Evolutionary conservation across 306 rosid genomes (phyloP).

Genomic region (Dryas drummondii): DNA sequence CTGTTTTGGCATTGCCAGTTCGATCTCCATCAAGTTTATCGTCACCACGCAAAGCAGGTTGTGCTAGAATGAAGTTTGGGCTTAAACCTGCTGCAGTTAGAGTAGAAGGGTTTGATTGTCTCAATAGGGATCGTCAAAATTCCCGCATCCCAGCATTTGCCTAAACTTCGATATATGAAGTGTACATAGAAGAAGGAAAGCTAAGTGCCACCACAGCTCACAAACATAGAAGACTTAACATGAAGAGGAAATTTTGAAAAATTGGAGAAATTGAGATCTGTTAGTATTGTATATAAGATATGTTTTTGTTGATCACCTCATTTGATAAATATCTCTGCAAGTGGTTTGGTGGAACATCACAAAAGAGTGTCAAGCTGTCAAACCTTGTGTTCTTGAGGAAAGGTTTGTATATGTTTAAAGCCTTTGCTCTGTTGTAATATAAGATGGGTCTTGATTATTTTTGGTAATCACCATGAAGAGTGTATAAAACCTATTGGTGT

Average conservation of each 20-base stretch:
- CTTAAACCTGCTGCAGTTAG: slow-evolving; percentile 84
- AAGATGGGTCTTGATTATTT: slow-evolving; percentile 30
- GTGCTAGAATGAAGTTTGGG: slow-evolving; percentile 65
- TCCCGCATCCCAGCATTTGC: slow-evolving; percentile 82
- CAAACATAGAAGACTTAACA: slow-evolving; percentile 40
- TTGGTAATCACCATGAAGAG: slow-evolving; percentile 46
- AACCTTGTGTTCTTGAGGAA: slow-evolving; percentile 50
- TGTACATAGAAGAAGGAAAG: slow-evolving; percentile 69
- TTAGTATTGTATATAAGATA: slow-evolving; percentile 40
- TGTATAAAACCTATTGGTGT: slow-evolving; percentile 43
- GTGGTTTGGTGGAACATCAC: slow-evolving; percentile 35
- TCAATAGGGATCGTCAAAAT: slow-evolving; percentile 76
- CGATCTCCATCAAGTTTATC: slow-evolving; percentile 59
- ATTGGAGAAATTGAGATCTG: slow-evolving; percentile 34
- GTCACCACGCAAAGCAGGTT: slow-evolving; percentile 67
- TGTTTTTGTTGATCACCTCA: slow-evolving; percentile 36
- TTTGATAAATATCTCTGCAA: slow-evolving; percentile 25
- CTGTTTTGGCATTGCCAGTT: slow-evolving; percentile 27
- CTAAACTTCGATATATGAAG: slow-evolving; percentile 46
- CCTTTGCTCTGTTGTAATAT: slow-evolving; percentile 44
- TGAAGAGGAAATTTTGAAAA: slow-evolving; percentile 37
- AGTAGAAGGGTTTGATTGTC: slow-evolving; percentile 94
- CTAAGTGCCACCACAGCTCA: slow-evolving; percentile 48
- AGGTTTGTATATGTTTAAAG: slow-evolving; percentile 44
- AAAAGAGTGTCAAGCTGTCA: slow-evolving; percentile 22